Conservation (phyloP, 2,329 filamentous ascomycete genomes). For the Paecilomyces formosus region DNA sequence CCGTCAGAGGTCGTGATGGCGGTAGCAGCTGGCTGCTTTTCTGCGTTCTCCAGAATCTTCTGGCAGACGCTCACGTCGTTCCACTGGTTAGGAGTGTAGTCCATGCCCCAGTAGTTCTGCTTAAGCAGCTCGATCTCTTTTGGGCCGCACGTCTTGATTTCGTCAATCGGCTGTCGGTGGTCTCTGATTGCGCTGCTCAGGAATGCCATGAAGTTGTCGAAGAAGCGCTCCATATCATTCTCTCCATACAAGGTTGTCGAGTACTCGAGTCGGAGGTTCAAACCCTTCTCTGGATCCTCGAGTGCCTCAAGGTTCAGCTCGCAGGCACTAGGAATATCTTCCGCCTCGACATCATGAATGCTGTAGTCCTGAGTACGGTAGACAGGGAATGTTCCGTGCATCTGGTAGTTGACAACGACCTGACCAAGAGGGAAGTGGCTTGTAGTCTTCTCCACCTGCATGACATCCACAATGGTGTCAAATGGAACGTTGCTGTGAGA, state of each 20-base stretch:
- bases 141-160: constrained; percentile 14
- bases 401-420: constrained; percentile 12
- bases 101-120: constrained; percentile 10
- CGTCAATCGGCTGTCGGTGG: constrained; percentile 15
- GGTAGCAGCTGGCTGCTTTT: constrained; percentile 7
- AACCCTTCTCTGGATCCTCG: constrained; percentile 13
- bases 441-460: constrained; percentile 6
- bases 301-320: constrained; percentile 16
- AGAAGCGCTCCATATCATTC: constrained; percentile 18
- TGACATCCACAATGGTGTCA: constrained; percentile 9
- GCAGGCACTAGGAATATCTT: constrained; percentile 16
- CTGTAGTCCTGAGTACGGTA: constrained; percentile 15
- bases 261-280: constrained; percentile 14
- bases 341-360: constrained; percentile 8
- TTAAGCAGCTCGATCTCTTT: constrained; percentile 14
- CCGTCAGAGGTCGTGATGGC: constrained; percentile 14
- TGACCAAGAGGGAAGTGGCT: constrained; percentile 10
- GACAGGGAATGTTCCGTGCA: constrained; percentile 14
- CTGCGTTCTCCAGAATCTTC: constrained; percentile 8
- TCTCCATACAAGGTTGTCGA: constrained; percentile 12
- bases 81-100: constrained; percentile 10
- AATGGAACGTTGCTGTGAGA: constrained; percentile 9
- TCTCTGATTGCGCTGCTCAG: constrained; percentile 15
- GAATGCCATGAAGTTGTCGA: constrained; percentile 17
- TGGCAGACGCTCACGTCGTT: constrained; percentile 8